phyloP scores from a whole-genome alignment of 2,329 filamentous ascomycete species.

The Penicillium brevicompactum region DNA sequence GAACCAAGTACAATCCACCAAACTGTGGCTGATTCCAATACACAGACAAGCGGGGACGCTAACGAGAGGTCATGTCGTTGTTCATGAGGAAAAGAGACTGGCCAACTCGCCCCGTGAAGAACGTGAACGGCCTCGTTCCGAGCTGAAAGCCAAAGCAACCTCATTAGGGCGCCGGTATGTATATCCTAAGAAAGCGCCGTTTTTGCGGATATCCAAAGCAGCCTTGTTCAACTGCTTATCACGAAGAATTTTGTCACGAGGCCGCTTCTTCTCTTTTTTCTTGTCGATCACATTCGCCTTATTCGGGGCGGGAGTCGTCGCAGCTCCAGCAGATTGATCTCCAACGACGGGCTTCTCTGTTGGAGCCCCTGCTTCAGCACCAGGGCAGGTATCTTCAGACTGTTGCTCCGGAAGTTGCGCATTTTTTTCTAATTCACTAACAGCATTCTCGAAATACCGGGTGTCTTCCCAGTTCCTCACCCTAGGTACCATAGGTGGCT shows the following conservation, averaged over 20 bases:
- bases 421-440: conserved; percentile 15
- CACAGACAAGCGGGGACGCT: background rate
- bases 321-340: background rate
- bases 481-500: conserved; percentile 78
- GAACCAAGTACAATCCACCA: background rate
- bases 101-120: conserved; percentile 25
- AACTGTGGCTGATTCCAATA: background rate
- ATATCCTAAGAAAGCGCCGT: conserved; percentile 85
- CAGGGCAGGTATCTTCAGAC: background rate
- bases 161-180: conserved; percentile 65
- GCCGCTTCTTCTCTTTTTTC: conserved; percentile 72
- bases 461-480: conserved; percentile 72
- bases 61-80: background rate
- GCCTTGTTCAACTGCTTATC: conserved; percentile 67
- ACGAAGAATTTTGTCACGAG: conserved; percentile 81
- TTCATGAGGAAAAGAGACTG: conserved; percentile 25
- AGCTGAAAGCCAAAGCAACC: conserved; percentile 36
- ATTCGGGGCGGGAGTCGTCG: conserved; percentile 31
- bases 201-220: conserved; percentile 79
- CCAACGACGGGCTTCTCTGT: background rate
- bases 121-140: conserved; percentile 34
- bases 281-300: conserved; percentile 31
- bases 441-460: conserved; percentile 67
- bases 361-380: background rate
- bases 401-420: conserved; percentile 5